A percentile compares a stretch with the other conserved stretches of the same genome.
Conservation (phyloP, 2,329 filamentous ascomycete genomes). For the Penicillium sclerotigenum region DNA sequence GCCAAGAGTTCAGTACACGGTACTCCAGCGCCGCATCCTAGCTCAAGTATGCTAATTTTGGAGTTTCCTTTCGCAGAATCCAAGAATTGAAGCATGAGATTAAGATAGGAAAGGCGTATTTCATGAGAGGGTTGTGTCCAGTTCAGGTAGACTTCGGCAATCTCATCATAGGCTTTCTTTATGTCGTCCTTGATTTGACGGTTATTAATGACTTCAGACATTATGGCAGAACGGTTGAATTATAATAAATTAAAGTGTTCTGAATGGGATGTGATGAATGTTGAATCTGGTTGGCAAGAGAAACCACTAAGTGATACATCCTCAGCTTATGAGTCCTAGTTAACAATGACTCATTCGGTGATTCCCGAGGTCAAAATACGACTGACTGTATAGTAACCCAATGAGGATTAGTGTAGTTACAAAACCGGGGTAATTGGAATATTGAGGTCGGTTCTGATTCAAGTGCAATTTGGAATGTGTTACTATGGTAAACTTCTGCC, state of each 20-base stretch:
- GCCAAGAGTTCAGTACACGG: constrained; percentile 29
- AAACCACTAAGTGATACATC: neutral
- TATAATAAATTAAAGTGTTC: neutral
- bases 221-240: neutral
- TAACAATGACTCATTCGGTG: neutral
- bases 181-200: constrained; percentile 13
- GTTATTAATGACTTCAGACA: neutral
- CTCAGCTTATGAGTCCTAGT: neutral
- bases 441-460: neutral
- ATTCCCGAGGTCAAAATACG: neutral
- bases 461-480: neutral
- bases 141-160: constrained; percentile 36
- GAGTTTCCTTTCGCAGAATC: neutral
- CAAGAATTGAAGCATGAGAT: constrained; percentile 26
- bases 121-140: constrained; percentile 33
- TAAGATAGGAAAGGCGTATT: constrained; percentile 33
- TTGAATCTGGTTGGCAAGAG: neutral
- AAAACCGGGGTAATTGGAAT: neutral
- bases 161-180: constrained; percentile 36
- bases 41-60: constrained; percentile 32
- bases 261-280: too few species aligned
- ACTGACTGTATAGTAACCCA: neutral
- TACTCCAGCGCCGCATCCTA: constrained; percentile 44
- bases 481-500: neutral
- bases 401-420: neutral